Percentiles rank a stretch among this genome's conserved stretches.
Conservation (phyloP, 306 rosid genomes). For the Trifolium repens region DNA sequence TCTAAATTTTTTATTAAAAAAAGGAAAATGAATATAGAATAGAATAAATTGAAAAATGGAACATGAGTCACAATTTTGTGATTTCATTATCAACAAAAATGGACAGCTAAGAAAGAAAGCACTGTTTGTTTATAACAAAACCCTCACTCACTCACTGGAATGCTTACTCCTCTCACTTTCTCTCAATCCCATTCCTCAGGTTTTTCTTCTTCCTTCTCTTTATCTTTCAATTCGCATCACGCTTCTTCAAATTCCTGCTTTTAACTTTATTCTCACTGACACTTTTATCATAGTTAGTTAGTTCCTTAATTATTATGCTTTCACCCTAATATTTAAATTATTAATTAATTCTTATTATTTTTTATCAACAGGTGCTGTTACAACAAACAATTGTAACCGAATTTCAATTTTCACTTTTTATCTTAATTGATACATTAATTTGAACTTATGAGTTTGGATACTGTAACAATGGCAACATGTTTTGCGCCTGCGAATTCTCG, state of each 20-base stretch:
- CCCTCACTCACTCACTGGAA: slow-evolving; percentile 38
- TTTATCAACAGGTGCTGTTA: slow-evolving; percentile 51
- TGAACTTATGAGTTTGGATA: slow-evolving; percentile 36
- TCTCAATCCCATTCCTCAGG: slow-evolving; percentile 38
- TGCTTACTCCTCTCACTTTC: slow-evolving; percentile 31
- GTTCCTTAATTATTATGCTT: not conserved
- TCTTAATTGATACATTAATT: slow-evolving; percentile 3
- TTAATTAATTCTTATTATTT: not conserved
- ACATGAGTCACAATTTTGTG: no score
- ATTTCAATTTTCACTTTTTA: slow-evolving; percentile 27
- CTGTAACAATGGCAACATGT: slow-evolving; percentile 64
- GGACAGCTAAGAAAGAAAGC: slow-evolving; percentile 1
- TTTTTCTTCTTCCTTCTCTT: not conserved
- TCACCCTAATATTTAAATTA: slow-evolving; percentile 37
- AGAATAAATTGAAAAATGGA: no score
- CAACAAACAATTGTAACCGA: slow-evolving; percentile 46
- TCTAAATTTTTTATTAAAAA: no score
- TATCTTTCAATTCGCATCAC: not conserved
- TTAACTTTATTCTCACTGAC: not conserved
- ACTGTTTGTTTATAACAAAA: no score
- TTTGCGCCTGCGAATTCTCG: slow-evolving; percentile 62
- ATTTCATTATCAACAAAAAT: slow-evolving; percentile 32
- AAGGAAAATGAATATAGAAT: no score
- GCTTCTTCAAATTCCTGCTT: not conserved
- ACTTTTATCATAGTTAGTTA: not conserved